These are phyloP conservation scores for Paracamarosporium sp. DNA, from an alignment of 2,329 filamentous ascomycete species.

Conservation along the genomic window DNA sequence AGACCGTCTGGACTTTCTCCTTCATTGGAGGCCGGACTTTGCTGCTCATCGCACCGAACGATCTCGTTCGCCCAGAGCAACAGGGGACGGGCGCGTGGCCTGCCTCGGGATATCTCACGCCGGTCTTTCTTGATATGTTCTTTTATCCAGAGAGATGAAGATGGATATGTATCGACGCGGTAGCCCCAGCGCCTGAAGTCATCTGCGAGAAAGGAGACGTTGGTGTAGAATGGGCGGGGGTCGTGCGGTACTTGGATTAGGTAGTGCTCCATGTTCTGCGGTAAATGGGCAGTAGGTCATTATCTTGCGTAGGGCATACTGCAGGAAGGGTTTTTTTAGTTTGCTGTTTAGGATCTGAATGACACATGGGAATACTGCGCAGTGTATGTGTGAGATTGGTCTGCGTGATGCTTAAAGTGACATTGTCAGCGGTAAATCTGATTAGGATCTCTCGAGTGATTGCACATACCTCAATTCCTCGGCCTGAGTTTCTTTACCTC, in stretches of 20 bases:
- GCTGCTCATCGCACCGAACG: background rate
- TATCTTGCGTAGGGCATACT: background rate
- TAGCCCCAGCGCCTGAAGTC: conserved; percentile 25
- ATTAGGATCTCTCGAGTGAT: no score
- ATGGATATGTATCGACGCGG: conserved; percentile 16
- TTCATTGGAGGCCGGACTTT: no score
- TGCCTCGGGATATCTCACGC: background rate
- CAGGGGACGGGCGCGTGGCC: background rate
- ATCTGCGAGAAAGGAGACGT: conserved; percentile 21
- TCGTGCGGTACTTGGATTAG: conserved; percentile 14
- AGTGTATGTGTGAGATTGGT: no score
- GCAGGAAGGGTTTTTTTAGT: background rate
- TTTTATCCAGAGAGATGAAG: background rate
- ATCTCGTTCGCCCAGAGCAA: background rate
- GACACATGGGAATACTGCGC: no score
- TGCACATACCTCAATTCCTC: no score
- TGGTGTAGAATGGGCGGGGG: conserved; percentile 19
- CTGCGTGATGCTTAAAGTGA: no score
- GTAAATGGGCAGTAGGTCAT: no score
- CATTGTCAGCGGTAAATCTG: no score
- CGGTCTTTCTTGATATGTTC: background rate
- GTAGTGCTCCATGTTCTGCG: no score
- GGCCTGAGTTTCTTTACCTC: no score
- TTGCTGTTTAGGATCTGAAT: background rate
- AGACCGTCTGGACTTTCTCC: background rate